Conservation (phyloP, 192 early-diverging fungal species). For the Podila minutissima region DNA sequence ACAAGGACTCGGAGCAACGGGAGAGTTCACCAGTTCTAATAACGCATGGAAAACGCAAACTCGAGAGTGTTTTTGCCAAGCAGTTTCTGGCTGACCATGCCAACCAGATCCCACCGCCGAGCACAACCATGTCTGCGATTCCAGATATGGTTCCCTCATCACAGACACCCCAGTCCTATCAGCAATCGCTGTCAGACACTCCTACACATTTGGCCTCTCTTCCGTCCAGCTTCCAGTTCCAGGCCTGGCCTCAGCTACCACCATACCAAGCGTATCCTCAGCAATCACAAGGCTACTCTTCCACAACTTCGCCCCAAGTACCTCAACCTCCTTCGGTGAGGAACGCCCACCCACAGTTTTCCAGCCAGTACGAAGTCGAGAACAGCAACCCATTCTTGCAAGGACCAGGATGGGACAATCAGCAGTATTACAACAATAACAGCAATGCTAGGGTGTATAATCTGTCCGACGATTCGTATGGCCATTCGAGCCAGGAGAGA, state of each 20-base stretch:
- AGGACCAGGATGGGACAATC: background rate
- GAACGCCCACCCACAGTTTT: background rate
- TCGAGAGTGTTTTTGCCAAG: background rate
- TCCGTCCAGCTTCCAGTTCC: background rate
- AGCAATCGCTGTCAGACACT: too few species aligned
- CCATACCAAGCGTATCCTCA: background rate
- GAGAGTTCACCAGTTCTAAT: background rate
- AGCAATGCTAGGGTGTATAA: too few species aligned
- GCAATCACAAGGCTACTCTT: background rate
- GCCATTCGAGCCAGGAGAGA: too few species aligned
- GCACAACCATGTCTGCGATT: constrained; percentile 3
- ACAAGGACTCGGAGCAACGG: background rate
- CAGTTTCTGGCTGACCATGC: background rate
- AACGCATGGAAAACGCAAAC: background rate
- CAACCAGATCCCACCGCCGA: background rate
- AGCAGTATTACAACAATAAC: background rate
- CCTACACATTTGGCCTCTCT: too few species aligned
- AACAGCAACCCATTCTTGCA: background rate
- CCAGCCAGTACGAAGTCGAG: background rate
- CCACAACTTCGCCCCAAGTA: background rate
- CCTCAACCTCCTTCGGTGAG: background rate
- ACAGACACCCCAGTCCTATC: background rate
- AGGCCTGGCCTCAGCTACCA: background rate
- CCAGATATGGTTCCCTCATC: background rate
- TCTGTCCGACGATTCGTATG: too few species aligned